phyloP scores from a whole-genome alignment of 2,329 filamentous ascomycete genomes.

The Trichophyton rubrum region DNA sequence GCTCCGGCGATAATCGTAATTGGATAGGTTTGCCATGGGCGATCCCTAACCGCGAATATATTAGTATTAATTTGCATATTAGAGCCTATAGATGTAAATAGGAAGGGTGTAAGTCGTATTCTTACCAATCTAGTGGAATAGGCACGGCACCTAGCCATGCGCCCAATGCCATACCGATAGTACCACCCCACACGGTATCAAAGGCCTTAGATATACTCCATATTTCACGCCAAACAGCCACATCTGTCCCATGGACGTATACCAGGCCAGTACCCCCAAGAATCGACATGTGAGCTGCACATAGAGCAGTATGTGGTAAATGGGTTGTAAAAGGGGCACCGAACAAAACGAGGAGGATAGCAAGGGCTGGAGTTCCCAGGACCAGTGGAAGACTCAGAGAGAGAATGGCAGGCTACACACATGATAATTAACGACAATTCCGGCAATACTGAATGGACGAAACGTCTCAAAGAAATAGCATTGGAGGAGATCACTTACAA shows the following conservation, averaged over 20 bases:
- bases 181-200: slow-evolving; percentile 72
- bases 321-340: slow-evolving; percentile 83
- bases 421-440: background rate
- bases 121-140: slow-evolving; percentile 82
- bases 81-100: background rate
- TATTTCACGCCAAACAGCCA: slow-evolving; percentile 54
- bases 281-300: slow-evolving; percentile 67
- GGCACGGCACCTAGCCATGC: slow-evolving; percentile 91
- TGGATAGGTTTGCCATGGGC: slow-evolving; percentile 98
- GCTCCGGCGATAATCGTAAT: slow-evolving; percentile 77
- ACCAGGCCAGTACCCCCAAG: slow-evolving; percentile 68
- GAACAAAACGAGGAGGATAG: slow-evolving; percentile 64
- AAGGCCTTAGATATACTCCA: slow-evolving; percentile 58
- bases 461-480: no score
- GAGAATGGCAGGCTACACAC: slow-evolving; percentile 52
- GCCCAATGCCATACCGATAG: slow-evolving; percentile 65
- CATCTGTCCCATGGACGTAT: slow-evolving; percentile 72
- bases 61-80: no score
- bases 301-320: slow-evolving; percentile 62
- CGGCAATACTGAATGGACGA: no score
- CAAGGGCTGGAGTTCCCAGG: slow-evolving; percentile 45
- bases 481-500: slow-evolving; percentile 13
- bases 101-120: background rate
- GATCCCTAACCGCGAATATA: slow-evolving; percentile 44
- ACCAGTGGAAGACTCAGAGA: slow-evolving; percentile 46